These are phyloP conservation scores for Emiliania huxleyi DNA, from an alignment of 78 protist species.

Conservation along the genomic window DNA sequence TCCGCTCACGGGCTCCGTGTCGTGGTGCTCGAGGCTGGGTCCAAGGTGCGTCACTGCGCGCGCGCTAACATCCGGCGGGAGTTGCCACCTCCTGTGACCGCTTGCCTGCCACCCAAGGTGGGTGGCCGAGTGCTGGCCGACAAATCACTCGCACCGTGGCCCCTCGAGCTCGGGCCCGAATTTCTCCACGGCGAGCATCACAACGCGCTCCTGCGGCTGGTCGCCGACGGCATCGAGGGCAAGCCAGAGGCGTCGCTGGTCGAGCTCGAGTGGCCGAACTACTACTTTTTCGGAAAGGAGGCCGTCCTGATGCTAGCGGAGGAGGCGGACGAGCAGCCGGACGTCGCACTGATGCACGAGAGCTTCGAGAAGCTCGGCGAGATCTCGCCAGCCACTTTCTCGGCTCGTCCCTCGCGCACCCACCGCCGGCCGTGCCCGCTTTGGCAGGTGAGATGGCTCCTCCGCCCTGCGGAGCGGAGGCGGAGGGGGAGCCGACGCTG, in stretches of 20 bases:
- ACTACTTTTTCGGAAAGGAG: background rate
- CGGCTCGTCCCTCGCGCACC: too few relatives aligned
- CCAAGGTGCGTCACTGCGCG: too few relatives aligned
- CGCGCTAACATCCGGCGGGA: too few relatives aligned
- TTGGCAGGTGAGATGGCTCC: too few relatives aligned
- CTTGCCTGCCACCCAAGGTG: too few relatives aligned
- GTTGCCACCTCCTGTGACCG: too few relatives aligned
- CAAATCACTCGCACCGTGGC: background rate
- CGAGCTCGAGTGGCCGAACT: conserved; percentile 13
- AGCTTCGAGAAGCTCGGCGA: background rate
- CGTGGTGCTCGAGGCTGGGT: background rate
- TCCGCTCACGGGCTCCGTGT: background rate
- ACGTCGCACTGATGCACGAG: background rate
- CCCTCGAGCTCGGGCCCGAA: conserved; percentile 2
- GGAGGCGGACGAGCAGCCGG: background rate
- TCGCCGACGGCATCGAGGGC: background rate
- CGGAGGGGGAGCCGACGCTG: background rate
- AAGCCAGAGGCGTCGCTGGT: background rate
- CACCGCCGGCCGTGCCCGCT: too few relatives aligned
- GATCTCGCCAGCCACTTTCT: too few relatives aligned
- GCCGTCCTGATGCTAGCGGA: background rate
- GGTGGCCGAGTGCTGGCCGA: conserved; percentile 18
- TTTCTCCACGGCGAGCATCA: background rate
- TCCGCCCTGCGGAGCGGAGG: background rate
- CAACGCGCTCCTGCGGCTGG: background rate